These are phyloP conservation scores for Polychaeton citri DNA, from an alignment of 2,329 filamentous ascomycete genomes.

Conservation along the genomic window DNA sequence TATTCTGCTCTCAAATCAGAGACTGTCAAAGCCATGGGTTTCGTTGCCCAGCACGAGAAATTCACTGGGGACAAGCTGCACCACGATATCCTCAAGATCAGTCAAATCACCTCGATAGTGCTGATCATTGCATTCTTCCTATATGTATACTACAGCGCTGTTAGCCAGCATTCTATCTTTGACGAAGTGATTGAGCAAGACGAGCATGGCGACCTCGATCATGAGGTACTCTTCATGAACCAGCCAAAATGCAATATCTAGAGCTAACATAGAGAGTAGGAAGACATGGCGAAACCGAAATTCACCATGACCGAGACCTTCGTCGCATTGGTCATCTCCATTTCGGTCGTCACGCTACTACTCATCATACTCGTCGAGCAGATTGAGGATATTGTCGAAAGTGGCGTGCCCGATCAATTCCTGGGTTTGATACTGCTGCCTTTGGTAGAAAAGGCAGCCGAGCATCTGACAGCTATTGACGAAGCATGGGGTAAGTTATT, in stretches of 20 bases:
- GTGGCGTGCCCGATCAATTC: constrained; percentile 39
- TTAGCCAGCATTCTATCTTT: constrained; percentile 60
- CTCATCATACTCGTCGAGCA: constrained; percentile 59
- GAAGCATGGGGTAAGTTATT: constrained; percentile 70
- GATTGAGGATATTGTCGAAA: constrained; percentile 45
- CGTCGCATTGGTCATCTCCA: constrained; percentile 46
- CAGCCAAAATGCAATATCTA: too few species aligned
- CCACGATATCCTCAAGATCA: constrained; percentile 46
- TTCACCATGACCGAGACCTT: constrained; percentile 58
- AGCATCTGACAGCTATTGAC: constrained; percentile 66
- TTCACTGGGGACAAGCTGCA: constrained; percentile 29
- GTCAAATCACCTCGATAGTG: constrained; percentile 53
- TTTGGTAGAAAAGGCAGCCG: constrained; percentile 68
- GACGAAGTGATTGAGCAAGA: constrained; percentile 56
- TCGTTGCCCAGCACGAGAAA: constrained; percentile 7
- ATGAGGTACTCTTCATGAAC: too few species aligned
- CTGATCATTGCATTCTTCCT: constrained; percentile 49
- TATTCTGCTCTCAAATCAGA: constrained; percentile 33
- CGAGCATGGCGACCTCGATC: constrained; percentile 50
- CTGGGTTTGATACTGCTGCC: constrained; percentile 60
- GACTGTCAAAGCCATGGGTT: constrained; percentile 3
- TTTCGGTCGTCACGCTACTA: constrained; percentile 56
- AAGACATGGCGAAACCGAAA: constrained; percentile 46
- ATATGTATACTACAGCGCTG: constrained; percentile 54
- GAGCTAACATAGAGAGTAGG: too few species aligned